A percentile compares a stretch with the other conserved stretches of the same genome.
Conservation (phyloP, 2,329 filamentous ascomycete genomes). For the Fusarium musae region DNA sequence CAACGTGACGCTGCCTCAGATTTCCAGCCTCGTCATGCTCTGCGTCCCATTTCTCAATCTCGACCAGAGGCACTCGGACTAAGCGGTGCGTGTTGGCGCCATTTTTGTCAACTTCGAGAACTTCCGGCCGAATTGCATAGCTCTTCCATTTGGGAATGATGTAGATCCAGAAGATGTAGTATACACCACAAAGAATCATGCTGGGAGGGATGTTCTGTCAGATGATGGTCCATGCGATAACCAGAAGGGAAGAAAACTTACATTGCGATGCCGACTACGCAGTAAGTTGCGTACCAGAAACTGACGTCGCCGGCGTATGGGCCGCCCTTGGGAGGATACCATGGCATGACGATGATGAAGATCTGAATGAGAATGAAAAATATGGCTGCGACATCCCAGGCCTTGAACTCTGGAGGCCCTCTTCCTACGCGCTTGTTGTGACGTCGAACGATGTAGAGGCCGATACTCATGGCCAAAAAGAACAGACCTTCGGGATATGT, state of each 20-base stretch:
- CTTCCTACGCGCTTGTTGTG: constrained; percentile 63
- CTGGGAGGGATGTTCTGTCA: no score
- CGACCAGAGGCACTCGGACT: constrained; percentile 62
- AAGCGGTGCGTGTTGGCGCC: constrained; percentile 58
- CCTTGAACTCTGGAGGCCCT: constrained; percentile 62
- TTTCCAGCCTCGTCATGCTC: constrained; percentile 63
- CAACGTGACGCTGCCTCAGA: not conserved
- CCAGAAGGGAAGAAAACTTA: constrained; percentile 52
- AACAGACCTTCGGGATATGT: constrained; percentile 70
- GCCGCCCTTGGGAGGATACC: constrained; percentile 73
- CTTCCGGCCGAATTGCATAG: constrained; percentile 66
- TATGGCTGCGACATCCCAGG: constrained; percentile 67
- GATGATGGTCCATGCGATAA: no score
- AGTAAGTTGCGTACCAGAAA: constrained; percentile 80
- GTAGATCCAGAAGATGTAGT: constrained; percentile 69
- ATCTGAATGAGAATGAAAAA: constrained; percentile 70
- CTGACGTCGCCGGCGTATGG: constrained; percentile 71
- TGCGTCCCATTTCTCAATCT: constrained; percentile 67
- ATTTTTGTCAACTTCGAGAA: constrained; percentile 56
- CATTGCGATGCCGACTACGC: constrained; percentile 72
- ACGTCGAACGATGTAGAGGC: constrained; percentile 67
- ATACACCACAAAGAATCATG: constrained; percentile 60
- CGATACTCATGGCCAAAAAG: constrained; percentile 64
- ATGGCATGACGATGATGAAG: constrained; percentile 75
- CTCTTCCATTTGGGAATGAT: constrained; percentile 61